phyloP scores from a whole-genome alignment of 1,284 basidiomycete genomes.

The Microbotryum intermedium region DNA sequence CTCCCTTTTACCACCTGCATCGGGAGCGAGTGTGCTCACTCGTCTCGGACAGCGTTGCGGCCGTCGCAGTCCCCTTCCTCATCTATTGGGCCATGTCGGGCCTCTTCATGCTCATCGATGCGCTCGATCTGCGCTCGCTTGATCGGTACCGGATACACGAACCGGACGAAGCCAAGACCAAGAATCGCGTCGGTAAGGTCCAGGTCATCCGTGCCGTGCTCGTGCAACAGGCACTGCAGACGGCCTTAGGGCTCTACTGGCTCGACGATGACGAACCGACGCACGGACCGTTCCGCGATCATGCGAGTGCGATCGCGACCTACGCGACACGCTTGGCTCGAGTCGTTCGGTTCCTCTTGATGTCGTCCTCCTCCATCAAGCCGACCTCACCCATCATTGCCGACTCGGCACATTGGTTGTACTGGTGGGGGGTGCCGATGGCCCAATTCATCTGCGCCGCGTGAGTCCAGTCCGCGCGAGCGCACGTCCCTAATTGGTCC shows the following conservation, averaged over 20 bases:
- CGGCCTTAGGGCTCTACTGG: constrained; percentile 60
- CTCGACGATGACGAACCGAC: constrained; percentile 49
- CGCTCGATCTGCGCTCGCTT: constrained; percentile 58
- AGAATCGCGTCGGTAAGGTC: constrained; percentile 63
- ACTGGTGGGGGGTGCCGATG: constrained; percentile 89
- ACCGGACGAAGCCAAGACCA: constrained; percentile 62
- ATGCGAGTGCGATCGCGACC: constrained; percentile 39
- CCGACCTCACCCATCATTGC: constrained; percentile 28
- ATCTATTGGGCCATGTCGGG: constrained; percentile 82
- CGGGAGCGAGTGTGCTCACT: too few species aligned
- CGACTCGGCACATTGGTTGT: constrained; percentile 57
- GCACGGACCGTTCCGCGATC: constrained; percentile 46
- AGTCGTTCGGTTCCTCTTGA: constrained; percentile 5
- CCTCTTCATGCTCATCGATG: constrained; percentile 73
- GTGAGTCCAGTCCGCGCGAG: constrained; percentile 50
- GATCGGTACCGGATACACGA: constrained; percentile 84
- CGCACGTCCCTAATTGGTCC: background rate
- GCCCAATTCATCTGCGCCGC: constrained; percentile 71
- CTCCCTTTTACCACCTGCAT: too few species aligned
- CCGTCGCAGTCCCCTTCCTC: constrained; percentile 60
- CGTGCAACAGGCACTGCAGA: constrained; percentile 79
- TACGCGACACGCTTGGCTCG: constrained; percentile 1
- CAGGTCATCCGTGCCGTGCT: constrained; percentile 72
- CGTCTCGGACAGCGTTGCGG: too few species aligned
- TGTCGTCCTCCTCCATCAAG: background rate